Conservation (phyloP, 2,329 filamentous ascomycete genomes). For the Venturia effusa region DNA sequence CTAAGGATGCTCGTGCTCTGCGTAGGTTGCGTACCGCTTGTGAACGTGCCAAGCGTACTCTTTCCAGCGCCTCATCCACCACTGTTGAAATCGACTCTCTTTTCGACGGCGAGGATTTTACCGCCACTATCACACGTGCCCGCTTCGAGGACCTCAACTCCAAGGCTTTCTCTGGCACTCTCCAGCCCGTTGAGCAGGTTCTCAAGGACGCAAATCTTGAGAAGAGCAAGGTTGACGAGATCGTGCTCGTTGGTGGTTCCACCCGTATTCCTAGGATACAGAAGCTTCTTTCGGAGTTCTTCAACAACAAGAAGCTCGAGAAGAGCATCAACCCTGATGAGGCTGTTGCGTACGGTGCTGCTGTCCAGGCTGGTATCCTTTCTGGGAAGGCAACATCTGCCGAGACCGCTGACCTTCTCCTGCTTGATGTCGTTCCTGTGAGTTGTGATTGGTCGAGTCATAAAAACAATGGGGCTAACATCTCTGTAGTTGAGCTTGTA, state of each 20-base stretch:
- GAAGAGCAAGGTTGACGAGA: slow-evolving; percentile 92
- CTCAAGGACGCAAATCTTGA: slow-evolving; percentile 83
- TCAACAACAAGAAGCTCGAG: slow-evolving; percentile 99
- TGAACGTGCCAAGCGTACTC: slow-evolving; percentile 98
- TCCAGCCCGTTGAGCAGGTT: slow-evolving; percentile 93
- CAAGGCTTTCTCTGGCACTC: slow-evolving; percentile 85
- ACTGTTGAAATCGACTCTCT: slow-evolving; percentile 98
- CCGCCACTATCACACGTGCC: slow-evolving; percentile 92
- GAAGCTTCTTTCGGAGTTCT: slow-evolving; percentile 98
- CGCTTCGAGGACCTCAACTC: slow-evolving; percentile 98
- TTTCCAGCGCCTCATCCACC: slow-evolving; percentile 90
- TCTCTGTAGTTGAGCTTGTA: not conserved
- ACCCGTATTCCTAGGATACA: slow-evolving; percentile 98
- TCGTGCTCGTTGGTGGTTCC: slow-evolving; percentile 96
- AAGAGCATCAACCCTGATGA: slow-evolving; percentile 99
- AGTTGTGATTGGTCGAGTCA: not conserved
- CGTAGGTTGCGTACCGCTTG: slow-evolving; percentile 94
- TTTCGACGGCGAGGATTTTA: slow-evolving; percentile 96
- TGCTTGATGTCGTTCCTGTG: slow-evolving; percentile 91
- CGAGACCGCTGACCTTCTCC: slow-evolving; percentile 86
- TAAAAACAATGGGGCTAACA: not conserved
- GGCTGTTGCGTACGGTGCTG: slow-evolving; percentile 96
- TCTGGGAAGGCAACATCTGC: slow-evolving; percentile 95
- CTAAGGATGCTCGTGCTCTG: slow-evolving; percentile 78
- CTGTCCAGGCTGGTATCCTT: slow-evolving; percentile 96